Evolutionary conservation across 1,139 yeast species (phyloP), one percentile per base, ranked within the genome.

Genomic region (Lipomyces yarrowii): DNA sequence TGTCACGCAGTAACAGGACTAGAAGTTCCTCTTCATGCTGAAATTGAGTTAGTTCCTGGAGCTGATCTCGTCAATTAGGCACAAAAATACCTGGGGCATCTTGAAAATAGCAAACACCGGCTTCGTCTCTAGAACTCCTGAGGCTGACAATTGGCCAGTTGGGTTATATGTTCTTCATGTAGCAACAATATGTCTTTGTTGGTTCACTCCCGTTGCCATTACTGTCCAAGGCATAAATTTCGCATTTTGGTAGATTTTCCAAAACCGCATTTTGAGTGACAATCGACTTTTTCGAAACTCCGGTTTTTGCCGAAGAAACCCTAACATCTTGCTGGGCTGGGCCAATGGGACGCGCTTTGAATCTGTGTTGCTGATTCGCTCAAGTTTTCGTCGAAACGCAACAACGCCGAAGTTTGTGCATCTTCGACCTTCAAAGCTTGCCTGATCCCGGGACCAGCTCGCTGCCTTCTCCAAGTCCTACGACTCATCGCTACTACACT

Each of bases 1-100:
- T 32, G 64, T 68, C 70, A 48, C 67, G 64, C 26, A 68, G 59
- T 21, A 67, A 56, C 51, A 68, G 60, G 7, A 65, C 58, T 42
- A 53, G 56, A 18, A 68, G 60, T 46, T 63, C 63, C n/a, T 63
- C 61, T 42, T 68, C 70, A 21, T 51, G 58, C 67, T 65, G 18
- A 13, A 13, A 1, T n/a, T n/a, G 13, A 5, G 21, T 18, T 56
- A 37, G 61, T 23, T 15, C 15, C 46, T 8, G 48, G 30, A 7
- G 7, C 6, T 13, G 21, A 52, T n/a, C 48, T 10, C 23, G 35
- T 13, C 10, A 39, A 59, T 46, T n/a, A 60, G 35, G n/a, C 3
- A 1, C 32, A 52, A n/a, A 33, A 32, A 52, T 59, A 59, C 63
- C 61, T 60, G 66, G 53, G 66, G 60, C 66, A 60, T 60, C 6